Percentiles rank a stretch among this genome's conserved stretches.
phyloP scores from a whole-genome alignment of 2,329 filamentous ascomycete genomes.

The Elsinoe batatas region DNA sequence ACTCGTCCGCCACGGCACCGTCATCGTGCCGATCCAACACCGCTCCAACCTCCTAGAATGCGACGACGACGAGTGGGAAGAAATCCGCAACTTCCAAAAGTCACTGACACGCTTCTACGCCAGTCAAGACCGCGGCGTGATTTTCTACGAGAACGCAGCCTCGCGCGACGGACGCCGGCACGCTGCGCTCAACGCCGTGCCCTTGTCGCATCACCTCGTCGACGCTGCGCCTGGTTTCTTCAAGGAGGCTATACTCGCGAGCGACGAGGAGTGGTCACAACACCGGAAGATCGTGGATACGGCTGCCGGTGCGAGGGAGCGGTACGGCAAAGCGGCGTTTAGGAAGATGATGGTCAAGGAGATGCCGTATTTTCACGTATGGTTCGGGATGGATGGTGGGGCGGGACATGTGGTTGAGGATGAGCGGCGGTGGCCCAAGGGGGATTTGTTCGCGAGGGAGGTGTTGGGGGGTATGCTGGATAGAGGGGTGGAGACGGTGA shows the following conservation, averaged over 20 bases:
- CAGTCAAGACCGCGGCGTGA: constrained; percentile 78
- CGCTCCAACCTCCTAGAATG: constrained; percentile 88
- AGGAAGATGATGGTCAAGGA: constrained; percentile 77
- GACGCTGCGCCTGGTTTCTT: constrained; percentile 92
- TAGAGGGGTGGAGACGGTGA: constrained; percentile 68
- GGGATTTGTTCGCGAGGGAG: constrained; percentile 87
- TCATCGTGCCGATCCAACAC: constrained; percentile 83
- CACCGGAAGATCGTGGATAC: constrained; percentile 95
- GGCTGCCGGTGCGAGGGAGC: constrained; percentile 48
- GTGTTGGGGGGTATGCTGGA: constrained; percentile 89
- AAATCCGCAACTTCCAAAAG: constrained; percentile 99
- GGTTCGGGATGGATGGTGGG: constrained; percentile 88
- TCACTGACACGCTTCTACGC: constrained; percentile 88
- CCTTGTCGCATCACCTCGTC: constrained; percentile 82
- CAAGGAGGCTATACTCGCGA: constrained; percentile 77
- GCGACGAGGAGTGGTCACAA: constrained; percentile 91
- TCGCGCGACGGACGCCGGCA: constrained; percentile 64
- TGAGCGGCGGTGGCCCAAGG: constrained; percentile 70
- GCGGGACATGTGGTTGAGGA: constrained; percentile 91
- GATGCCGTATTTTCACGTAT: constrained; percentile 97
- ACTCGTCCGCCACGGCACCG: constrained; percentile 68
- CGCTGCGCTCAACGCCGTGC: constrained; percentile 75
- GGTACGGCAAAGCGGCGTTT: constrained; percentile 72
- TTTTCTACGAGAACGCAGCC: constrained; percentile 97
- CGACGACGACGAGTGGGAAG: constrained; percentile 98